These are phyloP conservation scores for Talaromyces verruculosus DNA, from an alignment of 2,329 filamentous ascomycete genomes.

Conservation along the genomic window DNA sequence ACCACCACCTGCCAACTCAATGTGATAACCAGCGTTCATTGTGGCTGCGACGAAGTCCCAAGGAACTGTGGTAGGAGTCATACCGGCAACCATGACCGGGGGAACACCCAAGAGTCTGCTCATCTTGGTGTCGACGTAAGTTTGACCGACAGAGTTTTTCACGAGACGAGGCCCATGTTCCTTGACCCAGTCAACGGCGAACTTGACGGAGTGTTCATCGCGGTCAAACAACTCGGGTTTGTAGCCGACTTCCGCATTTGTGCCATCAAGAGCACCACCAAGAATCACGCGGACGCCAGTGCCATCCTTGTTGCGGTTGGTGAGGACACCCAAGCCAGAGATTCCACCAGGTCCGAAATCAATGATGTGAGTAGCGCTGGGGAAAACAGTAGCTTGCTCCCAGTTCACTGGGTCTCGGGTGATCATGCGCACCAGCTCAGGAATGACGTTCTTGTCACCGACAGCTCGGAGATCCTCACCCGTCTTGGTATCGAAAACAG, in stretches of 20 bases:
- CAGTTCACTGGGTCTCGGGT: conserved; percentile 92
- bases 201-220: conserved; percentile 92
- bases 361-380: conserved; percentile 85
- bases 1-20: conserved; percentile 84
- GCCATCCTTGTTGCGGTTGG: conserved; percentile 98
- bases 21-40: conserved; percentile 93
- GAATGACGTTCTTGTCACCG: conserved; percentile 76
- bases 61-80: conserved; percentile 86
- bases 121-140: conserved; percentile 96
- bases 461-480: conserved; percentile 77
- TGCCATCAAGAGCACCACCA: conserved; percentile 88
- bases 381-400: conserved; percentile 92
- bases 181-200: conserved; percentile 95
- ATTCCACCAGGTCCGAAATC: conserved; percentile 97
- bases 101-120: conserved; percentile 80
- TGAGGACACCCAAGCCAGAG: conserved; percentile 91
- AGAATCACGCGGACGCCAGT: conserved; percentile 96
- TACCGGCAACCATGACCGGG: conserved; percentile 86
- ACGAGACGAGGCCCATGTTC: conserved; percentile 91
- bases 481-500: conserved; percentile 86
- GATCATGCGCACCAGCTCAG: conserved; percentile 84
- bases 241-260: conserved; percentile 88
- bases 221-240: conserved; percentile 97
- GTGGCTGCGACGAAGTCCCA: conserved; percentile 91
- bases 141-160: conserved; percentile 83